phyloP scores from a whole-genome alignment of 2,329 filamentous ascomycete species.

The Aspergillus pseudoglaucus region DNA sequence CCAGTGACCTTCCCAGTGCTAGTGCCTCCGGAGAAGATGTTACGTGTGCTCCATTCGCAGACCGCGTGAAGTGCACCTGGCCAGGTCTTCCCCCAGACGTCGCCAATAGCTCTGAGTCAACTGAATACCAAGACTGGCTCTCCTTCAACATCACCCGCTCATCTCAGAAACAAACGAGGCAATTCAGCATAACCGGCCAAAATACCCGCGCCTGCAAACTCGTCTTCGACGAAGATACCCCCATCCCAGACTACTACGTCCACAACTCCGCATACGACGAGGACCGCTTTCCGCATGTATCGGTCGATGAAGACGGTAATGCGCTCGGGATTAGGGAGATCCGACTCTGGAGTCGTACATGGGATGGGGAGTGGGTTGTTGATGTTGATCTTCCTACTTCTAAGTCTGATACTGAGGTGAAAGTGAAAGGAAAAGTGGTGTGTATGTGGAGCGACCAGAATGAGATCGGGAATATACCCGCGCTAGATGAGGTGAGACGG shows the following conservation, averaged over 20 bases:
- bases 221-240: constrained; percentile 60
- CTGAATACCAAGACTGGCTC: constrained; percentile 55
- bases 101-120: constrained; percentile 35
- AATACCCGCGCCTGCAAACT: constrained; percentile 77
- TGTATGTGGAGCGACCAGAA: constrained; percentile 91
- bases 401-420: constrained; percentile 12
- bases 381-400: constrained; percentile 53
- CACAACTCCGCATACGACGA: constrained; percentile 49
- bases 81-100: constrained; percentile 62
- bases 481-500: constrained; percentile 69
- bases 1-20: constrained; percentile 57
- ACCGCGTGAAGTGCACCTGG: constrained; percentile 60
- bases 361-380: constrained; percentile 69
- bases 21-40: constrained; percentile 59
- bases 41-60: constrained; percentile 44
- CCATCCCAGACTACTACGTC: constrained; percentile 60
- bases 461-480: constrained; percentile 63
- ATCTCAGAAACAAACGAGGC: constrained; percentile 44
- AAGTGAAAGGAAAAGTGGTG: constrained; percentile 58
- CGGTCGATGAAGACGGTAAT: constrained; percentile 16
- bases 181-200: constrained; percentile 60
- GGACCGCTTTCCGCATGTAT: constrained; percentile 60
- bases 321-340: constrained; percentile 61
- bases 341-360: constrained; percentile 75
- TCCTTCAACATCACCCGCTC: constrained; percentile 53